A percentile compares a stretch with the other conserved stretches of the same genome.
phyloP scores from a whole-genome alignment of 441 rosid genomes.

The Adansonia gregorii region DNA sequence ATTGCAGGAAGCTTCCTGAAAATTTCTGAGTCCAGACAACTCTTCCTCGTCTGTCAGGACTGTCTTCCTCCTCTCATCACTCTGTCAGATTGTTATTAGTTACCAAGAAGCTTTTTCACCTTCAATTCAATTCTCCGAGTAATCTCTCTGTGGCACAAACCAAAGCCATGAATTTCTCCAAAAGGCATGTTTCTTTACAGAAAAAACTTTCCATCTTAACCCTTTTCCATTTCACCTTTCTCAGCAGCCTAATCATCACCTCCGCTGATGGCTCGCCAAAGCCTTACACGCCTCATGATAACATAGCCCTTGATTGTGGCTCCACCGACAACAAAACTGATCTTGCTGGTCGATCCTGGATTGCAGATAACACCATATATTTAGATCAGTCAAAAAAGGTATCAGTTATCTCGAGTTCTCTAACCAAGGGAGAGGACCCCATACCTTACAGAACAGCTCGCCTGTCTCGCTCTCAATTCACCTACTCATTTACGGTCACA shows the following conservation, averaged over 20 bases:
- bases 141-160: background rate
- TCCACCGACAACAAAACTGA: conserved; percentile 11
- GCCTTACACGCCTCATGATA: conserved; percentile 7
- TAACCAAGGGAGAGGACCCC: background rate
- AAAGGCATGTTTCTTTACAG: background rate
- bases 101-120: background rate
- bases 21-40: background rate
- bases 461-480: conserved; percentile 30
- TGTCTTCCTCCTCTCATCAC: background rate
- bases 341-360: conserved; percentile 11
- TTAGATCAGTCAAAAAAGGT: background rate
- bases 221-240: conserved; percentile 13
- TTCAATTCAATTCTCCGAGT: no score
- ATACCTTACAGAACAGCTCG: conserved; percentile 26
- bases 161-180: conserved; percentile 1
- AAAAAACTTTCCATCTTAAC: background rate
- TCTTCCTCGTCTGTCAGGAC: background rate
- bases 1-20: background rate
- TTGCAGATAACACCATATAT: background rate
- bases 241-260: conserved; percentile 3
- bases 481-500: conserved; percentile 37
- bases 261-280: conserved; percentile 6
- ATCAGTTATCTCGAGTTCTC: background rate
- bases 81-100: background rate
- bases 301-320: conserved; percentile 21